Conservation (phyloP, 805 yeast genomes). For the Pichia sporocuriosa region DNA sequence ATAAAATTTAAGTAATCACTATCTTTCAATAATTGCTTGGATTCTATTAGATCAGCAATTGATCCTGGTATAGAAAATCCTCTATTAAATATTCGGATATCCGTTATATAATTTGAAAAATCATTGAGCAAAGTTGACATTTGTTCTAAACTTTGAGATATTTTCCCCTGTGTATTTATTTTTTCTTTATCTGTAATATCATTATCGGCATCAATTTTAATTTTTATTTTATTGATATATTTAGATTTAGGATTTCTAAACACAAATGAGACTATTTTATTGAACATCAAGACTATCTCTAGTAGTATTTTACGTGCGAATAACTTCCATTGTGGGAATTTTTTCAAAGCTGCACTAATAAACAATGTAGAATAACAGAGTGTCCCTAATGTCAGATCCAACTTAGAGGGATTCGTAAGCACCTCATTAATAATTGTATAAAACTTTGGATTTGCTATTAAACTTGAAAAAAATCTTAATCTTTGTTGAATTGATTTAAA, state of each 20-base stretch:
- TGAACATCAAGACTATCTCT: no score
- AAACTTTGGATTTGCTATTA: slow-evolving; percentile 22
- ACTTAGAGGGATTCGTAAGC: slow-evolving; percentile 21
- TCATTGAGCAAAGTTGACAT: slow-evolving; percentile 10
- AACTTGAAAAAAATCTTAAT: slow-evolving; percentile 16
- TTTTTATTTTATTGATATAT: no score
- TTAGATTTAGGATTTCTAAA: no score
- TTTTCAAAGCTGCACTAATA: slow-evolving; percentile 11
- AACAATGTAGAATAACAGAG: slow-evolving; percentile 29
- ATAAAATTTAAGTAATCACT: slow-evolving; percentile 12
- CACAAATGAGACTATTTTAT: no score
- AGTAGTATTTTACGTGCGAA: background rate
- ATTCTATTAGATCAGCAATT: slow-evolving; percentile 9
- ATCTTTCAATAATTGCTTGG: slow-evolving; percentile 3
- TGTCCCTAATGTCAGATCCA: slow-evolving; percentile 30
- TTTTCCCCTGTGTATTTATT: background rate
- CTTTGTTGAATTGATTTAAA: slow-evolving; percentile 2
- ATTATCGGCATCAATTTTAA: no score
- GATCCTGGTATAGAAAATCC: slow-evolving; percentile 30
- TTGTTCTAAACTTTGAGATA: background rate
- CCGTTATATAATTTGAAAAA: slow-evolving; percentile 29
- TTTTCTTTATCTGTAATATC: no score
- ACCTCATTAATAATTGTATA: slow-evolving; percentile 24
- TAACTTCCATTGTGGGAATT: slow-evolving; percentile 4
- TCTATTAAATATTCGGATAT: slow-evolving; percentile 31